Percentiles rank a stretch among this genome's conserved stretches.
These are phyloP conservation scores for Carex arenaria DNA, from an alignment of 202 grass and related monocot species.

Conservation along the genomic window DNA sequence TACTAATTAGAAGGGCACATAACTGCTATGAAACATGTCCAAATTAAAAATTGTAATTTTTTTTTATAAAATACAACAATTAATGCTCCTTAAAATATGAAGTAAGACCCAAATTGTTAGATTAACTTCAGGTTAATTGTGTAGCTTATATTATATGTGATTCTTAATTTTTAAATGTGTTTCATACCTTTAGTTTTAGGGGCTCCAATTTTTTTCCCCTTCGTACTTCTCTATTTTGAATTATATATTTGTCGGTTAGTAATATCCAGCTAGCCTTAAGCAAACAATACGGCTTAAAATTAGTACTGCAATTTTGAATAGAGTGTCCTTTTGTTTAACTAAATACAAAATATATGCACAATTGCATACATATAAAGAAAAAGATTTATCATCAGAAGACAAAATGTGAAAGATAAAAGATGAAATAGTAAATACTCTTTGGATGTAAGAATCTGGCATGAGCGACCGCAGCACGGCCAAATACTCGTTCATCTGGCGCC, in stretches of 20 bases:
- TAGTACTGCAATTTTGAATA: not conserved
- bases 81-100: not conserved
- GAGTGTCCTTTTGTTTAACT: not conserved
- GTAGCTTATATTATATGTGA: not conserved
- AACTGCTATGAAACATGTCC: not conserved
- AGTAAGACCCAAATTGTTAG: not conserved
- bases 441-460: conserved; percentile 80
- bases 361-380: not conserved
- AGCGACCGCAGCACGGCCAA: conserved; percentile 62
- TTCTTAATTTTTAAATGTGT: not conserved
- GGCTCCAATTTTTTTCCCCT: too few species aligned
- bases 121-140: not conserved
- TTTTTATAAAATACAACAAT: not conserved
- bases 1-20: not conserved
- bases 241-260: too few species aligned
- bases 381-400: not conserved
- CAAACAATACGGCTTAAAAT: not conserved
- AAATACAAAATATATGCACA: not conserved
- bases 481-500: conserved; percentile 92
- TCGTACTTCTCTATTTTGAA: too few species aligned
- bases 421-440: conserved; percentile 38
- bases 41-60: not conserved
- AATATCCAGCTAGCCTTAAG: too few species aligned
- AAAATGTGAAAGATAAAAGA: not conserved
- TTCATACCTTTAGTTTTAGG: not conserved